These are phyloP conservation scores for Phytophthora quininea DNA, from an alignment of 352 stramenopile genomes.

Conservation along the genomic window DNA sequence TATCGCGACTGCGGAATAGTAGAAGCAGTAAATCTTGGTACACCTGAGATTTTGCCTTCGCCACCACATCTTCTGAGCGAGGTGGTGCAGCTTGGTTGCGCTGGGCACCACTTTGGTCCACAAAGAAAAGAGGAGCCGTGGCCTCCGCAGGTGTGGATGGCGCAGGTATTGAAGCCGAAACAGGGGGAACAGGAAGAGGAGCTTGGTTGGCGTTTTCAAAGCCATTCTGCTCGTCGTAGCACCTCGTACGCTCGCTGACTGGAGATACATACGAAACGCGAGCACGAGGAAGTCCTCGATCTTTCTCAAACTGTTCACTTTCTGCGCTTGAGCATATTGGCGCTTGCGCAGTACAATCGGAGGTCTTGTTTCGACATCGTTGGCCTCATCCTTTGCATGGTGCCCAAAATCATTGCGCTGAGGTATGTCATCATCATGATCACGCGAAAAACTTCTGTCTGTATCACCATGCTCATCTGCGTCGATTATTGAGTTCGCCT, in stretches of 20 bases:
- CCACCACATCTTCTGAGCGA: conserved; percentile 38
- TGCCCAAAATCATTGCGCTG: conserved; percentile 1
- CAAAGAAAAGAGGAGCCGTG: conserved; percentile 39
- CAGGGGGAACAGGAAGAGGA: neutral
- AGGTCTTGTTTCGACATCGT: conserved; percentile 25
- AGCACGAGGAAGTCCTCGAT: conserved; percentile 29
- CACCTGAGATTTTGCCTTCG: conserved; percentile 52
- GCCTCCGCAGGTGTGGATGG: neutral
- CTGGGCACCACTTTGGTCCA: conserved; percentile 55
- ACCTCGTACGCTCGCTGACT: conserved; percentile 7
- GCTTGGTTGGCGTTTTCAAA: conserved; percentile 2
- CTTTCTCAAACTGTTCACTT: conserved; percentile 17
- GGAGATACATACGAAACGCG: conserved; percentile 25
- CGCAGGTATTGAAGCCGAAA: neutral
- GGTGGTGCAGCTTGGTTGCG: conserved; percentile 19
- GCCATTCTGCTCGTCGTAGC: conserved; percentile 11
- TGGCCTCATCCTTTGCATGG: conserved; percentile 6
- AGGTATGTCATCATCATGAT: conserved; percentile 3
- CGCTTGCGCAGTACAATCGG: conserved; percentile 38
- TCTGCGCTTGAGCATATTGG: conserved; percentile 32
- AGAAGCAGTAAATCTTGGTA: conserved; percentile 71
- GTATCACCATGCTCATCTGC: conserved; percentile 3
- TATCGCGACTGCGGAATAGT: conserved; percentile 53
- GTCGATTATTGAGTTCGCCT: neutral
- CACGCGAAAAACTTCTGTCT: conserved; percentile 5